These are phyloP conservation scores for Blumeria hordei DNA, from an alignment of 2,329 filamentous ascomycete genomes.

Conservation along the genomic window DNA sequence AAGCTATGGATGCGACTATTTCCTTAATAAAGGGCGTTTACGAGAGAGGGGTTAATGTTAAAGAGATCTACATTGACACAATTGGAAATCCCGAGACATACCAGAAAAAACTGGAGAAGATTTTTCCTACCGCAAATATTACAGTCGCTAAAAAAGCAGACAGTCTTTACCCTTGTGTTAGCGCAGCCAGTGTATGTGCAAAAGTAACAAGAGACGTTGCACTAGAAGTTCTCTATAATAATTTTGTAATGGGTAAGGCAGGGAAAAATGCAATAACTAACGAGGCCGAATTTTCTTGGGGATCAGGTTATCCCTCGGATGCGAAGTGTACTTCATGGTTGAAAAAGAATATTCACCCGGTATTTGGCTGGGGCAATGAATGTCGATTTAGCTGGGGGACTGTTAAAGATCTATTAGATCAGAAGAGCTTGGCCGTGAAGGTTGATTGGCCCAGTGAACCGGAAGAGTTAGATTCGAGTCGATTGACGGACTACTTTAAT, in stretches of 20 bases:
- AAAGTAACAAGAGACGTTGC: conserved; percentile 89
- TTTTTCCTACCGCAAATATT: conserved; percentile 57
- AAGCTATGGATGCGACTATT: conserved; percentile 82
- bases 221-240: conserved; percentile 48
- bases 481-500: conserved; percentile 54
- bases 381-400: conserved; percentile 93
- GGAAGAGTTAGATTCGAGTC: conserved; percentile 42
- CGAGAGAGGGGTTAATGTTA: conserved; percentile 54
- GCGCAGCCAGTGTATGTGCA: conserved; percentile 78
- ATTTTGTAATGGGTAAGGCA: conserved; percentile 12
- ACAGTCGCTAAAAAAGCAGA: conserved; percentile 83
- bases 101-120: conserved; percentile 57
- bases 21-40: conserved; percentile 58
- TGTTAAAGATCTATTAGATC: conserved; percentile 61
- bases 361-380: conserved; percentile 89
- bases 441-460: conserved; percentile 59
- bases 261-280: conserved; percentile 6
- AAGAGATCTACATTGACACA: conserved; percentile 86
- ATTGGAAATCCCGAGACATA: conserved; percentile 65
- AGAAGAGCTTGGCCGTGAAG: conserved; percentile 37
- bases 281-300: conserved; percentile 32
- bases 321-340: conserved; percentile 60
- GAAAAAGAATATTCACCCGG: conserved; percentile 62
- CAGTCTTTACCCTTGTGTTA: conserved; percentile 75
- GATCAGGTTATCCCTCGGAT: conserved; percentile 85